phyloP scores from a whole-genome alignment of 306 rosid species.

The Sicyos edulis region DNA sequence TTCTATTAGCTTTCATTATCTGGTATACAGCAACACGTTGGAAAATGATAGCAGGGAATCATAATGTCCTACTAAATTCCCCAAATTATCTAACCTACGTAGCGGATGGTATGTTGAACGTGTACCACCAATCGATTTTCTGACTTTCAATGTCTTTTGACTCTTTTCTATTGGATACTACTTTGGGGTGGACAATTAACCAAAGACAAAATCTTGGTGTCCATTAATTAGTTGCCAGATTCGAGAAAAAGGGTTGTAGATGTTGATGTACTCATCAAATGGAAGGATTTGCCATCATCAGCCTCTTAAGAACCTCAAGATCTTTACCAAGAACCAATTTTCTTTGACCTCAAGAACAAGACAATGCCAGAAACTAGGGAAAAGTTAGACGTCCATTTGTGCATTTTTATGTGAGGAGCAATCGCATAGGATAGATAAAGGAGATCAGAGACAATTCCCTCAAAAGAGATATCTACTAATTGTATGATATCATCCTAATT shows the following conservation, averaged over 20 bases:
- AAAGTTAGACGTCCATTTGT: background rate
- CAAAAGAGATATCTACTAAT: background rate
- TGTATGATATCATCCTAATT: background rate
- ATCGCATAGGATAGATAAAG: background rate
- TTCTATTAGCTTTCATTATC: constrained; percentile 5
- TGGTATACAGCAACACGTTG: background rate
- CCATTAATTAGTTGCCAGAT: background rate
- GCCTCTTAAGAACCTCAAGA: background rate
- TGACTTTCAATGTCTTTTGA: background rate
- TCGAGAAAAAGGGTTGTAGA: background rate
- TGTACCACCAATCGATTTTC: background rate
- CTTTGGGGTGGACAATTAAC: background rate
- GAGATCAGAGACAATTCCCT: background rate
- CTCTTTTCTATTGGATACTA: background rate
- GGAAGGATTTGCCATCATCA: background rate
- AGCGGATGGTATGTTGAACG: background rate
- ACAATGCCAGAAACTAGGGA: background rate
- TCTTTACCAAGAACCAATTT: background rate
- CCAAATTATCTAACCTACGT: background rate
- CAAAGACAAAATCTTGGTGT: background rate
- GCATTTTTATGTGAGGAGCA: background rate
- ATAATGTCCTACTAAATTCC: background rate
- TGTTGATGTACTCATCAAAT: background rate
- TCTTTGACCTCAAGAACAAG: background rate
- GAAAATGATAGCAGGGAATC: background rate